These are phyloP conservation scores for Pseudozyma thailandica DNA, from an alignment of 1,284 basidiomycete genomes.

Conservation along the genomic window DNA sequence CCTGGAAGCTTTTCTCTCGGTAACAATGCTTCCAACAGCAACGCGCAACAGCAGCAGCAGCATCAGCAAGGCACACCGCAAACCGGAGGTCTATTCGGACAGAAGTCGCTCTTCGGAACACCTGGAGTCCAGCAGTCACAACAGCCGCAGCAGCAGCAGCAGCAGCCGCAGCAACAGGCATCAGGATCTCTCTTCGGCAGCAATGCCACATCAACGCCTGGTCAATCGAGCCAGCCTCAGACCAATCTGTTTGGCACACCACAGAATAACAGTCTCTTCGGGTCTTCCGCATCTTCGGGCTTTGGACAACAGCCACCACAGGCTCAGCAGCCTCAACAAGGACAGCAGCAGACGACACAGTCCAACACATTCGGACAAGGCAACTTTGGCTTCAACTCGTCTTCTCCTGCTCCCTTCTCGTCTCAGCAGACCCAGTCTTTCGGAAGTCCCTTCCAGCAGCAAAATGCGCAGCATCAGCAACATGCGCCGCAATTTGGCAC, in stretches of 20 bases:
- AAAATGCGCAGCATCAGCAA: constrained; percentile 17
- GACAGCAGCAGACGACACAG: constrained; percentile 16
- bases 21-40: constrained; percentile 16
- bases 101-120: constrained; percentile 51
- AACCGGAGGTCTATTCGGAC: constrained; percentile 25
- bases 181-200: constrained; percentile 28
- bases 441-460: constrained; percentile 28
- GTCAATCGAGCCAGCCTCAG: constrained; percentile 15
- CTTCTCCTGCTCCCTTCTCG: constrained; percentile 30
- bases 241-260: constrained; percentile 28
- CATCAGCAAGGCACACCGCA: constrained; percentile 29
- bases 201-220: constrained; percentile 13
- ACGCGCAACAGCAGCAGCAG: constrained; percentile 18
- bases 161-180: constrained; percentile 22
- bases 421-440: constrained; percentile 28
- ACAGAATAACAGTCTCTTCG: constrained; percentile 32
- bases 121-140: constrained; percentile 27
- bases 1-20: constrained; percentile 40
- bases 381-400: constrained; percentile 17
- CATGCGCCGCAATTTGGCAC: constrained; percentile 13
- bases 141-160: too few species aligned
- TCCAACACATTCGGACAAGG: constrained; percentile 21
- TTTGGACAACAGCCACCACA: constrained; percentile 27
- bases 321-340: constrained; percentile 14
- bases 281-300: constrained; percentile 12